Percentiles rank a stretch among this genome's conserved stretches.
Evolutionary conservation across 768 basidiomycete genomes (phyloP).

Genomic region (Pleurotus platypus): DNA sequence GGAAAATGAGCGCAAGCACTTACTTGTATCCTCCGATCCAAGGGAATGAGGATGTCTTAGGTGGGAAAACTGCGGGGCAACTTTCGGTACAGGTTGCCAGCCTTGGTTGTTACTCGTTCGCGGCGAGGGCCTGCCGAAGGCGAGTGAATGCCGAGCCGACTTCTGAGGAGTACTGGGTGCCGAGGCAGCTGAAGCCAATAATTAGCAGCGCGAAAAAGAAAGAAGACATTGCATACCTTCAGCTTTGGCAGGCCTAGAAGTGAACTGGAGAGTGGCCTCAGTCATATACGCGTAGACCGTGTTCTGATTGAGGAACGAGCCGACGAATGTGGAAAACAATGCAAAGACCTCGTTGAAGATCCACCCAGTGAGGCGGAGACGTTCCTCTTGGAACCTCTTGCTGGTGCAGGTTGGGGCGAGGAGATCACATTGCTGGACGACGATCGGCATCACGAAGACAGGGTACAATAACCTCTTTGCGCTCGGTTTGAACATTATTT

Average conservation of each 20-base stretch:
- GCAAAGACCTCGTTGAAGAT: neutral
- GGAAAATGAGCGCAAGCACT: neutral
- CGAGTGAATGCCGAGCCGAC: too few species aligned
- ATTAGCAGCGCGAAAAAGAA: neutral
- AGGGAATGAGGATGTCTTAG: too few species aligned
- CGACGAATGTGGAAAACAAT: neutral
- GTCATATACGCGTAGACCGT: neutral
- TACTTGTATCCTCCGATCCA: too few species aligned
- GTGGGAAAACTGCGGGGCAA: neutral
- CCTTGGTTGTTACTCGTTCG: neutral
- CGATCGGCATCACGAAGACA: neutral
- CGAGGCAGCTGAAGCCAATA: neutral
- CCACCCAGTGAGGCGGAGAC: neutral
- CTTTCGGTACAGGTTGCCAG: neutral
- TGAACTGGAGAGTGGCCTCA: neutral
- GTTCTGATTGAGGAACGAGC: neutral
- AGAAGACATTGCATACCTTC: neutral
- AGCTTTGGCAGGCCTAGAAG: neutral
- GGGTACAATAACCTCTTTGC: neutral
- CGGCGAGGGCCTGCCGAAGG: neutral
- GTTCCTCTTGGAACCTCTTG: neutral
- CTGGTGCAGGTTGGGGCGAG: neutral
- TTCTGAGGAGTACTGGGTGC: too few species aligned
- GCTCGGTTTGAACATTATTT: neutral
- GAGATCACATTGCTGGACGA: neutral